Evolutionary conservation across 2,329 filamentous ascomycete species (phyloP).

Genomic region (Claviceps pazoutovae): DNA sequence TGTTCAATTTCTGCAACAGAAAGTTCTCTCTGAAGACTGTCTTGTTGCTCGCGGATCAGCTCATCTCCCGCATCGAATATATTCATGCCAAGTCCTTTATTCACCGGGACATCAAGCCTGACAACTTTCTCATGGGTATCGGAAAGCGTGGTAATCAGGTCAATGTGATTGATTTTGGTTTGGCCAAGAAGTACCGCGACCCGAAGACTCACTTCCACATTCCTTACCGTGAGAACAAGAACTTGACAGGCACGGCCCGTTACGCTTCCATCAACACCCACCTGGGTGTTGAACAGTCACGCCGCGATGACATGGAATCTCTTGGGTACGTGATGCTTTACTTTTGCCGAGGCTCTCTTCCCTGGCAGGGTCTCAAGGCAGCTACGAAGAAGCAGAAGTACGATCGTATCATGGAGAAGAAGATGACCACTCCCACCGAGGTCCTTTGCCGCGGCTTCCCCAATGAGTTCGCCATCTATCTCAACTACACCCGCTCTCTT

Average conservation of each 20-base stretch:
- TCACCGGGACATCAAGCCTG: constrained; percentile 98
- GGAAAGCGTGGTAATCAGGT: constrained; percentile 99
- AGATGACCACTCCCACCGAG: constrained; percentile 99
- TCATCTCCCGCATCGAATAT: constrained; percentile 98
- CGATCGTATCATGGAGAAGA: constrained; percentile 99
- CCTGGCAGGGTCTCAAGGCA: constrained; percentile 97
- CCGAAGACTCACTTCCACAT: constrained; percentile 99
- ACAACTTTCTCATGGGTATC: constrained; percentile 99
- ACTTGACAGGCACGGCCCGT: constrained; percentile 94
- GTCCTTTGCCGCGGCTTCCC: constrained; percentile 98
- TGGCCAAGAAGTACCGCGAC: constrained; percentile 99
- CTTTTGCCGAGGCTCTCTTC: constrained; percentile 97
- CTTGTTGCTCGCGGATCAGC: constrained; percentile 86
- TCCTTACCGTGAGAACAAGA: constrained; percentile 99
- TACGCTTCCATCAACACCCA: constrained; percentile 99
- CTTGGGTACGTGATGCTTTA: constrained; percentile 99
- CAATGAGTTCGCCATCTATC: constrained; percentile 98
- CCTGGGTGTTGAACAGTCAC: constrained; percentile 94
- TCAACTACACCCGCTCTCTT: constrained; percentile 97
- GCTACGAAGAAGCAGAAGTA: constrained; percentile 99
- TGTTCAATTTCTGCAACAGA: constrained; percentile 99
- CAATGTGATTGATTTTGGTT: constrained; percentile 97
- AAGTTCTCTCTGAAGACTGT: constrained; percentile 99
- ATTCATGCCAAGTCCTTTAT: constrained; percentile 99
- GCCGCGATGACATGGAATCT: constrained; percentile 98